A percentile compares a stretch with the other conserved stretches of the same genome.
Conservation (phyloP, 345 rosid species). For the Toxicodendron radicans region DNA sequence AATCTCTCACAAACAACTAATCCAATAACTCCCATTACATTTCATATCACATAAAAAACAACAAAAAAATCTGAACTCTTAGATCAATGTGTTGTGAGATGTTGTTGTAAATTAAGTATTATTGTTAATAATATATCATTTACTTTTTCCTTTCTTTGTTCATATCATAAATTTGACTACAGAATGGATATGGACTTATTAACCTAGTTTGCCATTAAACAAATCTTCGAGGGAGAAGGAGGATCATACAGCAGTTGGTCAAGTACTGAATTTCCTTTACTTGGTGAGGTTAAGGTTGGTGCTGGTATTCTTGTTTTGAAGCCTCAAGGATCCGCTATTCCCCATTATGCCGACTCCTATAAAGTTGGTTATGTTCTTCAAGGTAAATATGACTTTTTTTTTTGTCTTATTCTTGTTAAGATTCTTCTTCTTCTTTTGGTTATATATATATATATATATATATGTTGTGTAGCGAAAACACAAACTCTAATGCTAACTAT, state of each 20-base stretch:
- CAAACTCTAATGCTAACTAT: no score
- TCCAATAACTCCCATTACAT: no score
- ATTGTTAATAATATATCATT: no score
- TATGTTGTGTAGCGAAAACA: no score
- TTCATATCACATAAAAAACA: no score
- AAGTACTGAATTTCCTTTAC: constrained; percentile 21
- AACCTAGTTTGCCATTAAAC: constrained; percentile 23
- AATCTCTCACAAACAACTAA: no score
- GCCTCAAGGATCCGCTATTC: constrained; percentile 34
- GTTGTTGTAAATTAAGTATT: no score
- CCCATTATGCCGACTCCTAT: constrained; percentile 37
- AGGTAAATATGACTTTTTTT: constrained; percentile 9
- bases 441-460: no score
- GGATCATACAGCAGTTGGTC: constrained; percentile 35
- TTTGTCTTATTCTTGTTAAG: not conserved
- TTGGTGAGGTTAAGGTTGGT: constrained; percentile 22
- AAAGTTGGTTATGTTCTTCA: constrained; percentile 41
- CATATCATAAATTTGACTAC: no score
- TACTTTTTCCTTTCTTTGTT: no score
- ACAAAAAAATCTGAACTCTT: no score
- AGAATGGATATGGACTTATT: constrained; percentile 30
- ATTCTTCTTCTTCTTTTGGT: not conserved
- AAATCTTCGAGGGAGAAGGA: constrained; percentile 26
- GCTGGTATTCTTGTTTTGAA: constrained; percentile 30
- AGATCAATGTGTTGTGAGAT: no score